Evolutionary conservation across 352 stramenopile species (phyloP).

Genomic region (Sclerospora graminicola): DNA sequence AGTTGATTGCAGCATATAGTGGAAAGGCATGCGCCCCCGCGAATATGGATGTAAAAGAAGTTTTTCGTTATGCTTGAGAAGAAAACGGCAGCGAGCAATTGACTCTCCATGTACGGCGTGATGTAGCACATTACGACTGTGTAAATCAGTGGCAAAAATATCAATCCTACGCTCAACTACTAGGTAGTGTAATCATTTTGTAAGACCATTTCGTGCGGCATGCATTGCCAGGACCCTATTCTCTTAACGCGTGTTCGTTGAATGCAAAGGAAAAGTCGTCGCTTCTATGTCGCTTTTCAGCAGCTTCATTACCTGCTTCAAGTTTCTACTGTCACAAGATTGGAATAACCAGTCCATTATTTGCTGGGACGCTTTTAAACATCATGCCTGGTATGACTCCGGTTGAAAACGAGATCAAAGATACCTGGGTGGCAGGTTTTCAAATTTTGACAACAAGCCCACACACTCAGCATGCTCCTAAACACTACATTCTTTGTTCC

Average conservation of each 20-base stretch:
- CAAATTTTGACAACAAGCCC: constrained; percentile 26
- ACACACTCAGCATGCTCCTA: constrained; percentile 75
- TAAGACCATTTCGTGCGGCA: constrained; percentile 27
- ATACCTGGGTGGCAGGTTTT: constrained; percentile 20
- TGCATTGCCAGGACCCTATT: constrained; percentile 45
- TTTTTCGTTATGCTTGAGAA: constrained; percentile 32
- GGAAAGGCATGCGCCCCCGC: constrained; percentile 38
- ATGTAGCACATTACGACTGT: constrained; percentile 44
- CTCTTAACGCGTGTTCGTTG: constrained; percentile 22
- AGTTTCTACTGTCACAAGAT: constrained; percentile 53
- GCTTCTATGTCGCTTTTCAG: constrained; percentile 19
- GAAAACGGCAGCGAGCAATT: constrained; percentile 18
- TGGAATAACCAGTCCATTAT: constrained; percentile 55
- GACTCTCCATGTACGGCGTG: constrained; percentile 36
- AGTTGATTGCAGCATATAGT: constrained; percentile 38
- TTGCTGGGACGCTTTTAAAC: constrained; percentile 12
- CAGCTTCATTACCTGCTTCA: constrained; percentile 37
- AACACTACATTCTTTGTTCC: constrained; percentile 40
- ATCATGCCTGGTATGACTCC: constrained; percentile 20
- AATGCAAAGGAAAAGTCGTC: constrained; percentile 19
- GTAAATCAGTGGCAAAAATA: constrained; percentile 34
- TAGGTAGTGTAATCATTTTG: constrained; percentile 29
- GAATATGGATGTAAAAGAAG: constrained; percentile 46
- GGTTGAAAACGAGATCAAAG: constrained; percentile 41
- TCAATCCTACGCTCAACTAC: constrained; percentile 33